These are phyloP conservation scores for Penicillium sumatraense DNA, from an alignment of 2,329 filamentous ascomycete species.

Conservation along the genomic window DNA sequence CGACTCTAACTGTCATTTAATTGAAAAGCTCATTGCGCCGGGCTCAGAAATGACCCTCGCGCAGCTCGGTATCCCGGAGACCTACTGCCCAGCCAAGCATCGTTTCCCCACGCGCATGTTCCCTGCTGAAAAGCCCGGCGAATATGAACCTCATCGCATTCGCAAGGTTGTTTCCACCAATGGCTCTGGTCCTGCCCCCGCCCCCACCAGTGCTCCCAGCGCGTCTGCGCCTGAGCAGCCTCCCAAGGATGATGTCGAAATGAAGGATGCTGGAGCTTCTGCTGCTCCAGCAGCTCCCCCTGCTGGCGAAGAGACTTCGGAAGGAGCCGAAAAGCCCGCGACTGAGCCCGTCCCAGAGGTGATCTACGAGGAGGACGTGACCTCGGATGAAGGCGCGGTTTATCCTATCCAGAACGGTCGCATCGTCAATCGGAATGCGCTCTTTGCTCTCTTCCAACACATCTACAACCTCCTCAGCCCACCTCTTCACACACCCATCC, in stretches of 20 bases:
- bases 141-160: slow-evolving; percentile 81
- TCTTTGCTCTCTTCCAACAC: slow-evolving; percentile 90
- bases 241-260: slow-evolving; percentile 48
- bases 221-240: slow-evolving; percentile 39
- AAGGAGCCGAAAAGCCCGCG: slow-evolving; percentile 19
- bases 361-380: slow-evolving; percentile 85
- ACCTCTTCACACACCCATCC: slow-evolving; percentile 90
- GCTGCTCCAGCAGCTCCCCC: slow-evolving; percentile 15
- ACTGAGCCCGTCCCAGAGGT: slow-evolving; percentile 50
- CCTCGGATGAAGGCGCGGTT: slow-evolving; percentile 85
- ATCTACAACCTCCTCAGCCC: slow-evolving; percentile 88
- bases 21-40: slow-evolving; percentile 54
- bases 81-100: slow-evolving; percentile 80
- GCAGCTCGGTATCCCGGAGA: slow-evolving; percentile 85
- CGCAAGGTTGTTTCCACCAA: slow-evolving; percentile 57
- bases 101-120: slow-evolving; percentile 96
- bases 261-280: slow-evolving; percentile 47
- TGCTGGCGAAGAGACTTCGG: neutral
- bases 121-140: slow-evolving; percentile 72
- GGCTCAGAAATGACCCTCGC: slow-evolving; percentile 90
- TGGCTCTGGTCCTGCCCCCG: slow-evolving; percentile 26
- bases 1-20: neutral
- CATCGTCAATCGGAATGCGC: slow-evolving; percentile 88
- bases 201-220: slow-evolving; percentile 28
- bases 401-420: slow-evolving; percentile 82